Base-by-base conservation (phyloP, 768 basidiomycete genomes). In the Sutorius australiensis region DNA sequence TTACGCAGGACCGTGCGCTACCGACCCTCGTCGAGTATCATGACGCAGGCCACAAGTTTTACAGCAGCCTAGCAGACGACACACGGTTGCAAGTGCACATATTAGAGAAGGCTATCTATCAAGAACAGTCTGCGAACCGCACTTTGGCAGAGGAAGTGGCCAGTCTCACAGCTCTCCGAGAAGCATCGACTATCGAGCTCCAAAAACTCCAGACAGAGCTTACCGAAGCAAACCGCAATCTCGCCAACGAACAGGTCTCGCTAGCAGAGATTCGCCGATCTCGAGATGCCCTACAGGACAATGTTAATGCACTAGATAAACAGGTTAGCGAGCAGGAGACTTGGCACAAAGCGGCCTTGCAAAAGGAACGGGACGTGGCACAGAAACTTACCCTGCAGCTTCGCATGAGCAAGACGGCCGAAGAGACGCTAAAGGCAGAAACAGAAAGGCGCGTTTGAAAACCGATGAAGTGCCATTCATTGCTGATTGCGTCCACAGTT, bases 341-440 rank as follows among this genome's bases (percentile, higher is more conserved):
- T 7, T 67, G 67, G 42, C 63, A 75, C 50, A 71, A 75, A 50
- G 57, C 59, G 6, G 61, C 68, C 0, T 48, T 81, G 56, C 73
- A 75, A 52, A 79, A 75, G 52, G 81, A 83, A 46, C 75, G 71
- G 37, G 74, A 81, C 27, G 57, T 72, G 0, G 62, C 73, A 9
- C 76, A 80, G 53, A 73, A 79, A 21, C 67, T 88, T 34, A 75
- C 77, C 0, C 65, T 66, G 14, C 73, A 80, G 6, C 64, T 85
- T 32, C 77, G 81, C 56, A 80, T 80, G 69, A 75, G 71, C 55
- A 78, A 82, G 58, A 77, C 78, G 56, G 82, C 85, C 5, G 89
- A 93, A 64, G 83, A 83, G 31, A 80, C 77, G 5, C 74, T 94
- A 48, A 76, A 80, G 32, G 77, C 77, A 27, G 90, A 93, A 55